These are phyloP conservation scores for Podospora didyma DNA, from an alignment of 495 filamentous ascomycete genomes.

Conservation along the genomic window DNA sequence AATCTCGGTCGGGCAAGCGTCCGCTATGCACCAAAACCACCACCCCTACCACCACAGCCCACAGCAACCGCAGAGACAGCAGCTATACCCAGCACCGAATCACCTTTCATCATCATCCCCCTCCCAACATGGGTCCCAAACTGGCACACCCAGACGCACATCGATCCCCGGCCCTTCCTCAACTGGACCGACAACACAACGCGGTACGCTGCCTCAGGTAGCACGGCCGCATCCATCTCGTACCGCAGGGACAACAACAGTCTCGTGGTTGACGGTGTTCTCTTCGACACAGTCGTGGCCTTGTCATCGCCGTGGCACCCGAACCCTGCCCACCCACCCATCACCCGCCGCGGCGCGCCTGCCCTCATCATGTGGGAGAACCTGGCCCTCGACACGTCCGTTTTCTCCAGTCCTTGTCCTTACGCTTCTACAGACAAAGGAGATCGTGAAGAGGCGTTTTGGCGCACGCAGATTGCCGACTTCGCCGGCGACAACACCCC, in stretches of 20 bases:
- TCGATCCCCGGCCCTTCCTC: not conserved
- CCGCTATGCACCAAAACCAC: not conserved
- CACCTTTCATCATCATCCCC: not conserved
- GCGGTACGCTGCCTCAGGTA: not conserved
- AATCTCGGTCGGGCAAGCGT: not conserved
- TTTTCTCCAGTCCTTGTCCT: not conserved
- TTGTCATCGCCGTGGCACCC: constrained; percentile 1
- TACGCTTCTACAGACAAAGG: not conserved
- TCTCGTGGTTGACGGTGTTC: not conserved
- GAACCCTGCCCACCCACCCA: not conserved
- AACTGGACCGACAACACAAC: not conserved
- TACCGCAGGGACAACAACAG: not conserved
- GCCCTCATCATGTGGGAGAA: not conserved
- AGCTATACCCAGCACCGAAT: no score
- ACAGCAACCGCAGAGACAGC: not conserved
- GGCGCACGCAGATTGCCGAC: not conserved
- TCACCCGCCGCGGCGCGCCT: not conserved
- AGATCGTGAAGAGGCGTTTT: not conserved
- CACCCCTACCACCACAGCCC: not conserved
- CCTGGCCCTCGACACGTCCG: not conserved
- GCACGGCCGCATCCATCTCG: not conserved
- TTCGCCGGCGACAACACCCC: not conserved
- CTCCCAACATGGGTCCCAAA: constrained; percentile 1
- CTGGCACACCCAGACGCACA: not conserved
- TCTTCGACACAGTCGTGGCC: not conserved